Conservation (phyloP, 2,329 filamentous ascomycete genomes). For the Blumeriella jaapii region DNA sequence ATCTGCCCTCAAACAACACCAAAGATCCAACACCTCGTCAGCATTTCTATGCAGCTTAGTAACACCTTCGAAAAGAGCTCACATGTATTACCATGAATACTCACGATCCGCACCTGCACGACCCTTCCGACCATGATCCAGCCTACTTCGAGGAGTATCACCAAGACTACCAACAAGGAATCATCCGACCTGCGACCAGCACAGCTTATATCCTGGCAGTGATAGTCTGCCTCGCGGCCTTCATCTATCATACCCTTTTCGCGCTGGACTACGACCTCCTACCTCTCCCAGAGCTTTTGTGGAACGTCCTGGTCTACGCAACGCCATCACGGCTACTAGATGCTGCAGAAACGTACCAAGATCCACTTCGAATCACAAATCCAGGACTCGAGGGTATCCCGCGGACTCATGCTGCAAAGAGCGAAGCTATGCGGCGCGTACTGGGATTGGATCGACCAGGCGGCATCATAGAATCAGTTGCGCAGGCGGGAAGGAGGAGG, state of each 20-base stretch:
- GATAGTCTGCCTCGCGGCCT: constrained; percentile 17
- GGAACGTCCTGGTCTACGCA: constrained; percentile 47
- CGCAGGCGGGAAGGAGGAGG: constrained; percentile 45
- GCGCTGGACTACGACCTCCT: constrained; percentile 28
- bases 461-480: constrained; percentile 44
- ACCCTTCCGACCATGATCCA: constrained; percentile 24
- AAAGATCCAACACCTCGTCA: not conserved
- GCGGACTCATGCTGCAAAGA: constrained; percentile 46
- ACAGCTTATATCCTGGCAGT: constrained; percentile 16
- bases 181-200: constrained; percentile 7
- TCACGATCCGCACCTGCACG: constrained; percentile 14
- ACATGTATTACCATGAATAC: constrained; percentile 26
- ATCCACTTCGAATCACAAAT: constrained; percentile 36
- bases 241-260: constrained; percentile 24
- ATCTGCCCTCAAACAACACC: too few relatives aligned
- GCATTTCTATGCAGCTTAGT: not conserved
- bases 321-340: constrained; percentile 47
- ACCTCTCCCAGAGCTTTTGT: constrained; percentile 38
- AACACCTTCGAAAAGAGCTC: constrained; percentile 4
- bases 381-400: constrained; percentile 27
- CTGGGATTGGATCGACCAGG: constrained; percentile 44
- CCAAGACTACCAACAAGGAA: constrained; percentile 23
- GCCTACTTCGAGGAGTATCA: constrained; percentile 19
- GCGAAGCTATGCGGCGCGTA: constrained; percentile 50
- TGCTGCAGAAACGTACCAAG: constrained; percentile 36